These are phyloP conservation scores for Euphorbia peplus DNA, from an alignment of 345 rosid species.

Conservation along the genomic window DNA sequence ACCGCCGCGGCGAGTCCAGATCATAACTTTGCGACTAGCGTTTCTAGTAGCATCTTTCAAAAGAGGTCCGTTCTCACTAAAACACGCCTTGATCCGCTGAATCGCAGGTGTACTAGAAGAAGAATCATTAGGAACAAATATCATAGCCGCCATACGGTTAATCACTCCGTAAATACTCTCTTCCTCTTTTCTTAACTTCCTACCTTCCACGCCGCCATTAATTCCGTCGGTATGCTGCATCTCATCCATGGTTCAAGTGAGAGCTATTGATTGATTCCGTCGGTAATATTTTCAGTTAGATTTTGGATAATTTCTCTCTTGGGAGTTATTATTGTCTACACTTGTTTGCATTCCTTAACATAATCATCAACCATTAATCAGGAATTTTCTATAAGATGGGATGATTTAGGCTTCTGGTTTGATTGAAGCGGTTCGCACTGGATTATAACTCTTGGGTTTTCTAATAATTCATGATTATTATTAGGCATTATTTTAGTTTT, in stretches of 20 bases:
- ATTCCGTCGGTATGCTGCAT: constrained; percentile 17
- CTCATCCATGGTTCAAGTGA: neutral
- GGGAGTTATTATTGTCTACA: neutral
- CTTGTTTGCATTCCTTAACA: neutral
- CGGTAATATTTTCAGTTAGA: too few relatives aligned
- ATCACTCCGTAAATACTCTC: constrained; percentile 49
- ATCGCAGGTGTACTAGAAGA: constrained; percentile 33
- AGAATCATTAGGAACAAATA: constrained; percentile 59
- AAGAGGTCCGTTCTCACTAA: constrained; percentile 46
- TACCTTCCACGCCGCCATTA: constrained; percentile 25
- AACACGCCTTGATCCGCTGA: constrained; percentile 47
- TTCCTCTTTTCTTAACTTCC: constrained; percentile 12
- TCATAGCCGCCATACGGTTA: constrained; percentile 38
- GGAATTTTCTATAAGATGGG: too few relatives aligned
- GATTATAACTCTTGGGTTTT: too few relatives aligned
- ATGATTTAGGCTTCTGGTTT: too few relatives aligned
- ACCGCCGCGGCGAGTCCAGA: constrained; percentile 78
- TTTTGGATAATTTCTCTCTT: too few relatives aligned
- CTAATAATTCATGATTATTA: too few relatives aligned
- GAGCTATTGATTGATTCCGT: neutral
- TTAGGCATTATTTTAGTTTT: too few relatives aligned
- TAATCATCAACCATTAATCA: neutral
- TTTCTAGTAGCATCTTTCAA: constrained; percentile 53
- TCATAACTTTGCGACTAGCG: constrained; percentile 43
- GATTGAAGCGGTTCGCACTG: too few relatives aligned